phyloP scores from a whole-genome alignment of 1,284 basidiomycete species.

The Pseudozyma sp. region DNA sequence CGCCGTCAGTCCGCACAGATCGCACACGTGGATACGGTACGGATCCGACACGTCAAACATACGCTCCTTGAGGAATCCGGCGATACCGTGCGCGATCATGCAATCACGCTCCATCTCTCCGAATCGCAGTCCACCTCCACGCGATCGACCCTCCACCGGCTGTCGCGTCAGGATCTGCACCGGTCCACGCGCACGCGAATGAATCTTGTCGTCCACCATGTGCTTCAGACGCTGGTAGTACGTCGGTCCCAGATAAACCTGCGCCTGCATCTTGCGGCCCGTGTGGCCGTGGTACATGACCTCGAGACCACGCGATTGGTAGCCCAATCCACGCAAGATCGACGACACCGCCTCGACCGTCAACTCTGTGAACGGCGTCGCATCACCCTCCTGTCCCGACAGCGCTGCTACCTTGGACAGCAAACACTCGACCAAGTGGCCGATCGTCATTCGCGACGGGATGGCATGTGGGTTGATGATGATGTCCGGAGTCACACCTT shows the following conservation, averaged over 20 bases:
- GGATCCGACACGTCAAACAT: conserved; percentile 68
- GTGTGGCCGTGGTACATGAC: conserved; percentile 99
- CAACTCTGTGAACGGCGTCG: conserved; percentile 97
- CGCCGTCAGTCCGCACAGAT: conserved; percentile 64
- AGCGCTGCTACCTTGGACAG: conserved; percentile 96
- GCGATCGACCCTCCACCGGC: conserved; percentile 98
- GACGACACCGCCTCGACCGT: conserved; percentile 83
- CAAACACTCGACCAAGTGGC: conserved; percentile 98
- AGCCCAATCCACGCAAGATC: conserved; percentile 62
- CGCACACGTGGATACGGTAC: conserved; percentile 67
- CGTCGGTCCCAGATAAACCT: conserved; percentile 97
- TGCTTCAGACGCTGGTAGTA: conserved; percentile 99
- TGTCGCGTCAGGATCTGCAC: conserved; percentile 97
- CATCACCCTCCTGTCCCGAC: conserved; percentile 95
- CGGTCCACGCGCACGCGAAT: conserved; percentile 94
- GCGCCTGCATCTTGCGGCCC: conserved; percentile 94
- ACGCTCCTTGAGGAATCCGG: conserved; percentile 80
- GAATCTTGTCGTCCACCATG: conserved; percentile 99
- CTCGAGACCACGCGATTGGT: conserved; percentile 90
- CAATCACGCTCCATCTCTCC: conserved; percentile 99
- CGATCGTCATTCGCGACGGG: conserved; percentile 99
- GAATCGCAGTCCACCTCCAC: conserved; percentile 98
- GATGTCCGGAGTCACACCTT: conserved; percentile 95
- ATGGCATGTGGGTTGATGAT: conserved; percentile 99
- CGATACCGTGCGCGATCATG: conserved; percentile 99